Conservation (phyloP, 176 grass and related monocot genomes). For the Carex cristatella region DNA sequence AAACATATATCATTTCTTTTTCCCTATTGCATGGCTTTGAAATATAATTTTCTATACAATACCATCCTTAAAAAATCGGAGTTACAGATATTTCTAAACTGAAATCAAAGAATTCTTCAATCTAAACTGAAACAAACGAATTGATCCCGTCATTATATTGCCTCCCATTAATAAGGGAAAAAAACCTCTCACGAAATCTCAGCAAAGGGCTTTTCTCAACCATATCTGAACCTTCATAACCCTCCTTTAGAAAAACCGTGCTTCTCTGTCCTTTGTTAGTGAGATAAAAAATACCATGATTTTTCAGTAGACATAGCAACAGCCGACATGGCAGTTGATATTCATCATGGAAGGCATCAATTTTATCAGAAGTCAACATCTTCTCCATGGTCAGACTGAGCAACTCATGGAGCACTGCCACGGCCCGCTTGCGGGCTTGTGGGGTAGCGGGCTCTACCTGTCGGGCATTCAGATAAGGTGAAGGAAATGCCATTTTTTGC, state of each 20-base stretch:
- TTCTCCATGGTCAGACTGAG: constrained; percentile 80
- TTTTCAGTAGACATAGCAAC: constrained; percentile 76
- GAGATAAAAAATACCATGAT: constrained; percentile 92
- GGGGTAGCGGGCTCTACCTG: constrained; percentile 50
- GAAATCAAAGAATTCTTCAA: neutral
- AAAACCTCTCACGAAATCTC: constrained; percentile 64
- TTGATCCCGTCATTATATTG: neutral
- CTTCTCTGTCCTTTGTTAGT: constrained; percentile 92
- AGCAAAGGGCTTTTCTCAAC: constrained; percentile 65
- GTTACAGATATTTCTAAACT: neutral
- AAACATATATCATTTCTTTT: too few species aligned
- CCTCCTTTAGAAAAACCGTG: constrained; percentile 87
- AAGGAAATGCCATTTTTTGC: constrained; percentile 90
- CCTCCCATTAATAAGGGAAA: constrained; percentile 47
- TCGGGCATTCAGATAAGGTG: constrained; percentile 72
- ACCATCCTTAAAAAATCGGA: neutral
- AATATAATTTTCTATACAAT: neutral
- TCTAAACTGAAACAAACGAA: constrained; percentile 19
- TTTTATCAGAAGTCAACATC: constrained; percentile 70
- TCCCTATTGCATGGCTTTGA: neutral
- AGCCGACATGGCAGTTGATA: constrained; percentile 64
- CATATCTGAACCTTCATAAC: constrained; percentile 50
- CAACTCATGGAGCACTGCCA: constrained; percentile 74
- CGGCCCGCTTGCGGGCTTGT: constrained; percentile 59
- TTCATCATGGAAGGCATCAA: constrained; percentile 73